These are phyloP conservation scores for Apophysomyces trapeziformis DNA, from an alignment of 371 early-diverging fungal species.

Conservation along the genomic window DNA sequence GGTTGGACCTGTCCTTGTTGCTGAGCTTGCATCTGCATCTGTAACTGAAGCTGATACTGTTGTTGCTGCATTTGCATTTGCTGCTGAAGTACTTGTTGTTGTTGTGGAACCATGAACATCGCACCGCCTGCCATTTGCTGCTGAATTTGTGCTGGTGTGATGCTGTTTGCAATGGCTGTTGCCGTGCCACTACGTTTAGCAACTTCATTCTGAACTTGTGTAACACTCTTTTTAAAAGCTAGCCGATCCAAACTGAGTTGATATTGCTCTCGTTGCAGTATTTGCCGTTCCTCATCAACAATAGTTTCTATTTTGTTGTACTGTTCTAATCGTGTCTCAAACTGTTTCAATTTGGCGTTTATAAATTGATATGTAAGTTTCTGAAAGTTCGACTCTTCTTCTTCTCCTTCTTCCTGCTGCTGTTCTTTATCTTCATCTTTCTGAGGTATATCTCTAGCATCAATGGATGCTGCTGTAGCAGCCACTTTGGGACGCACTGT, in stretches of 20 bases:
- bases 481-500: constrained; percentile 94
- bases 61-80: constrained; percentile 13
- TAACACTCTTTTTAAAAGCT: constrained; percentile 52
- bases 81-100: constrained; percentile 5
- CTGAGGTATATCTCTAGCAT: constrained; percentile 4
- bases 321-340: constrained; percentile 79
- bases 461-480: constrained; percentile 68
- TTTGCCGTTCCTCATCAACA: constrained; percentile 68
- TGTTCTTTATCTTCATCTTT: constrained; percentile 15
- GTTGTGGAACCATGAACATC: constrained; percentile 11
- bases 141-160: constrained; percentile 13
- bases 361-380: constrained; percentile 63
- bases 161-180: constrained; percentile 28
- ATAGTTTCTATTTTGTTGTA: constrained; percentile 85
- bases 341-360: constrained; percentile 76
- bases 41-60: constrained; percentile 11
- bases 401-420: constrained; percentile 17
- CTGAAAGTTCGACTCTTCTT: constrained; percentile 7
- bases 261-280: constrained; percentile 84
- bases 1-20: constrained; percentile 11
- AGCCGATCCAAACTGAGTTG: constrained; percentile 78
- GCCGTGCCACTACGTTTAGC: constrained; percentile 28
- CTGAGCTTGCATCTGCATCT: constrained; percentile 14
- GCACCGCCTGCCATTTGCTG: constrained; percentile 10
- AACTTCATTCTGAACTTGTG: constrained; percentile 53